Base-by-base conservation (phyloP, 495 filamentous ascomycete species). In the Penicillium parvum region DNA sequence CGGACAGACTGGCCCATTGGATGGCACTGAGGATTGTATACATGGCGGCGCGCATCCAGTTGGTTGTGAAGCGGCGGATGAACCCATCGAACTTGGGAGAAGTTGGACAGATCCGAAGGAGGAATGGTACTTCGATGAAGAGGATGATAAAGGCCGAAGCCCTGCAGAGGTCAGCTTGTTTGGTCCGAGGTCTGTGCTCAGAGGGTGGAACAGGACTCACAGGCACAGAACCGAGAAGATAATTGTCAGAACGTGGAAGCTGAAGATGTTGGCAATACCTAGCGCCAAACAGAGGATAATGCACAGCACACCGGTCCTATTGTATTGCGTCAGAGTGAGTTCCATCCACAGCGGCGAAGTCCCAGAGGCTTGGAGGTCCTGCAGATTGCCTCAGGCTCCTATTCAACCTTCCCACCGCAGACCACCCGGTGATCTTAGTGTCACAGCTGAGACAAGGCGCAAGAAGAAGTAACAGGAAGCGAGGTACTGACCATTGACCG, bases 31-130 rank as follows among this genome's bases (percentile, higher is more conserved):
- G 88, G 57, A 78, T 66, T 43, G 65, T 58, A 68, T 99, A 99
- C 66, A 95, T 83, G 37, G 69, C 85, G n/a, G 90, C 91, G 66
- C 94, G 90, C 85, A 91, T 95, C 73, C 86, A 96, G 71, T 95
- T 96, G 34, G 90, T 88, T 28, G 88, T 87, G 72, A 99, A 89
- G 33, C 75, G 78, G 61, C 92, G 89, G 64, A 99, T 91, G 65
- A 91, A 86, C 50, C 67, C 72, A 60, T 97, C 94, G 68, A 99
- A 99, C 37, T 73, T 76, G 30, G 82, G 61, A 26, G 92, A 97
- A 1, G 94, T 99, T 35, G 92, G 92, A 70, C 92, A 99, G 70
- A 99, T 96, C 66, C 94, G 85, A 22, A 99, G 82, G 37, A 98
- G 87, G 51, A 96, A 84, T 7, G 92, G 92, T 12, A 99, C 83